Evolutionary conservation across 2,329 filamentous ascomycete genomes (phyloP), one percentile per base, ranked within the genome.

Genomic region (Ploettnerulaceae sp.): DNA sequence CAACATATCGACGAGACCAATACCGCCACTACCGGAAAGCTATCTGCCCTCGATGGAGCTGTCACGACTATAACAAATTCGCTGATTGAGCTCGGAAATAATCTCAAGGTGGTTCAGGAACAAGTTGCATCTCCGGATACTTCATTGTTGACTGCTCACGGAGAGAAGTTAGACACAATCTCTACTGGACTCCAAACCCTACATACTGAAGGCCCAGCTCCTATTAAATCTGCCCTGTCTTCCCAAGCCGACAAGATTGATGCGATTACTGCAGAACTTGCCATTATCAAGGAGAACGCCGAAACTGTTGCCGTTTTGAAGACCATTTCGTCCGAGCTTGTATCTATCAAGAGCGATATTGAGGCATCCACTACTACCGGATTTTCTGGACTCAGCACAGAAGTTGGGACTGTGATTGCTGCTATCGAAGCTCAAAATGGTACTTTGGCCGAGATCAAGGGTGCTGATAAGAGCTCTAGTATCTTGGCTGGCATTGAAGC

Each of bases 361-460:
- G 52, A 57, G 35, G 31, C 51, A 18, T 41, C 33, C 17, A 46
- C 34, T n/a, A 51, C 11, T 14, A 37, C 44, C 36, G 51, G 48
- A 22, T 49, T 58, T 21, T 53, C 53, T 12, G 55, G 31, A 6
- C 22, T 60, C 14, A 47, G 22, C 24, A 37, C 48, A 1, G 45
- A 58, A 41, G 47, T 57, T 36, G 45, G 28, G 9, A 36, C 53
- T 24, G 42, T 56, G 4, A 44, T 56, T 14, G 36, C 56, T 12
- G 54, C 54, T 14, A 52, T 62, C 17, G 55, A 58, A 26, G 39
- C 51, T 22, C 57, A 60, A 33, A 51, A 50, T 12, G 40, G 45
- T 28, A 57, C 54, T 0, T 40, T 63, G 22, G 44, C 51, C 5
- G 57, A 58, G 12, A 61, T 61, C 45, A 61, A 61, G 51, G 45